Percentiles rank a stretch among this genome's conserved stretches.
Conservation (phyloP, 495 filamentous ascomycete genomes). For the Lepraria neglecta region DNA sequence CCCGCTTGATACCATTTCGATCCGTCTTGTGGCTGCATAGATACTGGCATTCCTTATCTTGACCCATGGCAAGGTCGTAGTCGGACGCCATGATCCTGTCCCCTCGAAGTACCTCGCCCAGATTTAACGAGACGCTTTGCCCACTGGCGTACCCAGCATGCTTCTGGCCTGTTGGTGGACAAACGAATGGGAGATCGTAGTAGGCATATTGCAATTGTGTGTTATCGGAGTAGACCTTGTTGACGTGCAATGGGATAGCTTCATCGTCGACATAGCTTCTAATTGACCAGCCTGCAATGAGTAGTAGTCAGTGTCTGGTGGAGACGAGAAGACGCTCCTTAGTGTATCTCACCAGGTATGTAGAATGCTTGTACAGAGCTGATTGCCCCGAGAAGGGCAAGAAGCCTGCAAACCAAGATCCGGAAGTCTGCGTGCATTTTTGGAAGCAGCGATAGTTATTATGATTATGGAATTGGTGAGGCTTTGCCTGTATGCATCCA, state of each 20-base stretch:
- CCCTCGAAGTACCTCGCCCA: constrained; percentile 89
- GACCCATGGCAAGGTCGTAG: constrained; percentile 75
- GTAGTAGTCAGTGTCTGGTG: constrained; percentile 22
- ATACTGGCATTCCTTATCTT: constrained; percentile 67
- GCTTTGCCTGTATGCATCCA: not conserved
- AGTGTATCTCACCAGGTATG: constrained; percentile 58
- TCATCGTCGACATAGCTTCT: constrained; percentile 76
- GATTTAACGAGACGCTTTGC: constrained; percentile 74
- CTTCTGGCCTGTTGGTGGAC: constrained; percentile 65
- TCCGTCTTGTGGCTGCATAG: constrained; percentile 67
- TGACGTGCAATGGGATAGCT: constrained; percentile 80
- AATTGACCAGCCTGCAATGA: constrained; percentile 60
- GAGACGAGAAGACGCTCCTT: constrained; percentile 7
- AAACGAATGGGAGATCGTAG: constrained; percentile 88
- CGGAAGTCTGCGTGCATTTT: constrained; percentile 32
- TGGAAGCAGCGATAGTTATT: constrained; percentile 15
- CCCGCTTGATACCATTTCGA: constrained; percentile 60
- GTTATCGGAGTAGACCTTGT: constrained; percentile 91
- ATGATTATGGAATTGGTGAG: not conserved
- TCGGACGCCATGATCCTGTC: constrained; percentile 88
- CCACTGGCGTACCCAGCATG: constrained; percentile 71
- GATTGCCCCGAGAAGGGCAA: constrained; percentile 27
- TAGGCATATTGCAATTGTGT: constrained; percentile 92
- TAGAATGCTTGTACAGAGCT: constrained; percentile 58
- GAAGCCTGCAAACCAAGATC: constrained; percentile 31